phyloP scores from a whole-genome alignment of 768 basidiomycete species.

The Agrocybe chaxingu region DNA sequence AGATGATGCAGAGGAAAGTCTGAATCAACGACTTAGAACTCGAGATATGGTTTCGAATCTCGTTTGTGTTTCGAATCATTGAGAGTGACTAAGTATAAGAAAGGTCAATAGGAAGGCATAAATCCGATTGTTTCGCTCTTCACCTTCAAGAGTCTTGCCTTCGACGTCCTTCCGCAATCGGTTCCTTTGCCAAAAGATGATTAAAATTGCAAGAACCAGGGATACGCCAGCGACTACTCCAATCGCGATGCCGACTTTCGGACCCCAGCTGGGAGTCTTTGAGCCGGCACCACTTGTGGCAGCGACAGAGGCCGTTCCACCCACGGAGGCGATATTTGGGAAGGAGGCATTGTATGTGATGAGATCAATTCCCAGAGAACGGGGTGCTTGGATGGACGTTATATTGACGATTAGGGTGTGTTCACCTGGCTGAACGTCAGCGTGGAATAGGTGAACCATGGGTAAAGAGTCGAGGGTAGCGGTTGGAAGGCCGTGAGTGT shows the following conservation, averaged over 20 bases:
- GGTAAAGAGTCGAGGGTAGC: constrained; percentile 26
- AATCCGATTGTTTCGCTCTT: too few species aligned
- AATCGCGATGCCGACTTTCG: constrained; percentile 17
- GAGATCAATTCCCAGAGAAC: constrained; percentile 36
- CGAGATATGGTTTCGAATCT: too few species aligned
- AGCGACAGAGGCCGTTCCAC: constrained; percentile 1
- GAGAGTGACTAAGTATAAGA: background rate
- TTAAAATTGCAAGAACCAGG: constrained; percentile 6
- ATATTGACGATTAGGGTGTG: constrained; percentile 36
- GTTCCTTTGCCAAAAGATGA: constrained; percentile 12
- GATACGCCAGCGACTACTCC: constrained; percentile 14
- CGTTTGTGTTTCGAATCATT: background rate
- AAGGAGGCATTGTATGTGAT: constrained; percentile 36
- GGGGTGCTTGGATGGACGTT: constrained; percentile 27
- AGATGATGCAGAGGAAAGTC: too few species aligned
- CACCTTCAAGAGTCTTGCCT: background rate
- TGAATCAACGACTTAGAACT: too few species aligned
- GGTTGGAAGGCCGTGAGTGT: constrained; percentile 21
- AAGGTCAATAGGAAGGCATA: too few species aligned
- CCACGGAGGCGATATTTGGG: constrained; percentile 13
- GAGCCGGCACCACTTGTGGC: background rate
- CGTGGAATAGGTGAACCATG: constrained; percentile 33
- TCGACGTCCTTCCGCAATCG: background rate
- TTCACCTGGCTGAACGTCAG: constrained; percentile 28
- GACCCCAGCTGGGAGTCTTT: background rate